A percentile compares a stretch with the other conserved stretches of the same genome.
Conservation (phyloP, 129 eudicot species). For the Helianthus tuberosus region DNA sequence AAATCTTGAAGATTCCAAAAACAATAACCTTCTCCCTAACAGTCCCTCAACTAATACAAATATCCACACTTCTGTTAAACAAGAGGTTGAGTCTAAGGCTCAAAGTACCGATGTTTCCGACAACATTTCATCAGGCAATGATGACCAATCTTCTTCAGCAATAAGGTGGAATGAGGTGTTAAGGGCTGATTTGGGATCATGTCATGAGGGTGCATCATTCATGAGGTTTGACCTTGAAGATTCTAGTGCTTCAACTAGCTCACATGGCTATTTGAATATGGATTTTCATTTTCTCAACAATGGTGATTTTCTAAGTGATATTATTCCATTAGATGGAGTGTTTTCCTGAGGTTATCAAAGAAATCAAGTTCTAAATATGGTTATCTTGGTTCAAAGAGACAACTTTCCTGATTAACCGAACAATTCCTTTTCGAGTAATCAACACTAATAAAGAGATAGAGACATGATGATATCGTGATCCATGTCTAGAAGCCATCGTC, state of each 20-base stretch:
- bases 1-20: constrained; percentile 29
- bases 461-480: not conserved
- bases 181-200: not conserved
- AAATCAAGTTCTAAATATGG: not conserved
- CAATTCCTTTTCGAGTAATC: not conserved
- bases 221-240: constrained; percentile 28
- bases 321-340: not conserved
- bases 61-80: constrained; percentile 25
- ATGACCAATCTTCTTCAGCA: not conserved
- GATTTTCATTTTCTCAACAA: constrained; percentile 10
- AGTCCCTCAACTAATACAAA: not conserved
- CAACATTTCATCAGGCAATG: constrained; percentile 26
- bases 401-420: not conserved
- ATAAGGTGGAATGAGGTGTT: constrained; percentile 17
- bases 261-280: constrained; percentile 19
- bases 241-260: constrained; percentile 33
- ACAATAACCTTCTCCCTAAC: not conserved
- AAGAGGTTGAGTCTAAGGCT: constrained; percentile 31
- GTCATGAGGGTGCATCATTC: not conserved
- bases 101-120: constrained; percentile 38
- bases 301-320: constrained; percentile 14
- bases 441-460: not conserved
- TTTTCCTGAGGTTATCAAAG: not conserved
- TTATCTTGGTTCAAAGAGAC: not conserved
- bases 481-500: not conserved